Base-by-base conservation (phyloP, 2,329 filamentous ascomycete species). In the Claviceps africana region DNA sequence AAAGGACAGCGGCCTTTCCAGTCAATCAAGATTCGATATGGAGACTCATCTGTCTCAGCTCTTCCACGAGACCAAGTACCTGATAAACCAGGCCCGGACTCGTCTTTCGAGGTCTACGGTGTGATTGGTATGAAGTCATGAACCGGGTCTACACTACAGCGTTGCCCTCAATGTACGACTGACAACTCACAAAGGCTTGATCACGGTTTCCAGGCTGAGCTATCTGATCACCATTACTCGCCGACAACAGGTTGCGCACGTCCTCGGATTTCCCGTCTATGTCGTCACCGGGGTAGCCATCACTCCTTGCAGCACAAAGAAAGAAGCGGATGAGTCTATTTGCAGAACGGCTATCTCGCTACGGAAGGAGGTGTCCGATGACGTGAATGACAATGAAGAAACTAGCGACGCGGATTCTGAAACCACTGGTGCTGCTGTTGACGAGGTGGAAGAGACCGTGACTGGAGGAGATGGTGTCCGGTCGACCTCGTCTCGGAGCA, bases 141-240 rank as follows among this genome's bases (percentile, higher is more conserved):
- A 31, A 19, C 21, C 9, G 15, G 31, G 40, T 28, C 10, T 30
- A 25, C 64, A 56, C 10, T 30, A 25, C 64, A 56, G 67, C 48
- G 35, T 19, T 25, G 43, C 21, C 60, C n/a, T 30, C 25, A n/a
- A 40, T 17, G 15, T n/a, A 17, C 33, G n/a, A 47, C 43, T 46
- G 43, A 51, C 50, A 56, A 39, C 44, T n/a, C 30, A 4, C n/a
- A 37, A 57, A 97, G 91, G 93, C 22, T 72, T 98, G 1, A 78
- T 98, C 45, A 88, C 83, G 37, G 79, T 97, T 54, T 86, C 89
- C 22, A 85, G 82, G 39, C 78, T 83, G 30, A 86, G 82, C 57
- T 97, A 91, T 67, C 78, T 98, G 7, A 79, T 98, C 53, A 85
- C 88, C 11, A 94, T 98, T 61, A 89, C 85, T 22, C 80, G 82